These are phyloP conservation scores for Fusarium sulawesiense DNA, from an alignment of 2,329 filamentous ascomycete species.

Conservation along the genomic window DNA sequence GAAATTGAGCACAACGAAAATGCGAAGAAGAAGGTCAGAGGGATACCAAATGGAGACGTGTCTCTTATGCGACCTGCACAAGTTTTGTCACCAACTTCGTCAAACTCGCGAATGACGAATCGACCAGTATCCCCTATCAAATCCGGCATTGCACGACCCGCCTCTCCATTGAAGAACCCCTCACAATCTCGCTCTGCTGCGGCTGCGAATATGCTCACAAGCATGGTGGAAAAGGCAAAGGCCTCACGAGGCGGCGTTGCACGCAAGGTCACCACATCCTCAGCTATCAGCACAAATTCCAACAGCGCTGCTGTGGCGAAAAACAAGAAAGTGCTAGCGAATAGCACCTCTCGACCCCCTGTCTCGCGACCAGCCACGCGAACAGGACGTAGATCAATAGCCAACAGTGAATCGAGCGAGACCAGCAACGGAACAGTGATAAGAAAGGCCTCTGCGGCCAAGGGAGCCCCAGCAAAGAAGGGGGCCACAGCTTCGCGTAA, in stretches of 20 bases:
- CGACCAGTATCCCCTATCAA: slow-evolving; percentile 67
- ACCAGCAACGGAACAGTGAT: slow-evolving; percentile 73
- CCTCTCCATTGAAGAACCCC: slow-evolving; percentile 70
- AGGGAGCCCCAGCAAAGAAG: slow-evolving; percentile 58
- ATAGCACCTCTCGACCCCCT: slow-evolving; percentile 52
- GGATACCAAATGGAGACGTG: slow-evolving; percentile 56
- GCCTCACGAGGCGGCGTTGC: slow-evolving; percentile 61
- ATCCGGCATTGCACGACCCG: slow-evolving; percentile 66
- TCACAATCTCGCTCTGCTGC: slow-evolving; percentile 54
- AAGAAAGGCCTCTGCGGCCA: slow-evolving; percentile 61
- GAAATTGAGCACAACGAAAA: slow-evolving; percentile 68
- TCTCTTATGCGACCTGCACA: slow-evolving; percentile 59
- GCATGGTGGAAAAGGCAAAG: slow-evolving; percentile 71
- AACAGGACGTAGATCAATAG: slow-evolving; percentile 66
- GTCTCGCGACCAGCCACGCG: slow-evolving; percentile 57
- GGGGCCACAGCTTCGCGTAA: slow-evolving; percentile 66
- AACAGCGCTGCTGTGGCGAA: slow-evolving; percentile 50
- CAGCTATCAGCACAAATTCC: slow-evolving; percentile 58
- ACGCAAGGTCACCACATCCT: slow-evolving; percentile 60
- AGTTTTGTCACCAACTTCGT: slow-evolving; percentile 84
- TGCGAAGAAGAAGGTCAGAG: slow-evolving; percentile 75
- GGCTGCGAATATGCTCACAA: slow-evolving; percentile 62
- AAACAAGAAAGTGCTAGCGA: slow-evolving; percentile 52
- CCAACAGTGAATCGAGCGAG: slow-evolving; percentile 71
- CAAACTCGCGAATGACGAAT: slow-evolving; percentile 75